Evolutionary conservation across 164 flowering plant species (phyloP).

Genomic region (Taxillus chinensis): DNA sequence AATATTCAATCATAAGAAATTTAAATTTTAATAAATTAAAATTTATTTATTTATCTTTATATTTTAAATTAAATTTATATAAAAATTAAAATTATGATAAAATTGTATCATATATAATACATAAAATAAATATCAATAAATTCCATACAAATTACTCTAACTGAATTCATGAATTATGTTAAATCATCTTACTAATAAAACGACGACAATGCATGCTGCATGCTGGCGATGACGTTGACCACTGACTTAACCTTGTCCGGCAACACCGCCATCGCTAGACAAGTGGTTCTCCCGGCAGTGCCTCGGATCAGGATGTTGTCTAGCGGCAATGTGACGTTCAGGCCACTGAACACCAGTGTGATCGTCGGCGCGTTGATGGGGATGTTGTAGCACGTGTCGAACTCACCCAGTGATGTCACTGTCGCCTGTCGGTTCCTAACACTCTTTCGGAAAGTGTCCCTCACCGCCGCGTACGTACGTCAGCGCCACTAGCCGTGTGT

Average conservation of each 20-base stretch:
- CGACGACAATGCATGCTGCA: too few species aligned
- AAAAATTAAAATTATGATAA: too few species aligned
- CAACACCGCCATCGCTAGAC: conserved; percentile 77
- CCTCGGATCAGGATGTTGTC: conserved; percentile 65
- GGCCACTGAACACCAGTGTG: conserved; percentile 52
- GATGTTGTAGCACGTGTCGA: conserved; percentile 67
- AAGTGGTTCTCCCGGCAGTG: conserved; percentile 40
- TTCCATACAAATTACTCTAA: too few species aligned
- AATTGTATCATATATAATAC: too few species aligned
- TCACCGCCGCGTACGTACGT: conserved; percentile 52
- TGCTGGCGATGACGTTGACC: conserved; percentile 76
- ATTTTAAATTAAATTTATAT: too few species aligned
- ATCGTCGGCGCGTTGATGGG: conserved; percentile 49
- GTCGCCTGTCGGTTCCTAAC: conserved; percentile 20
- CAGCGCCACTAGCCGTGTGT: conserved; percentile 37
- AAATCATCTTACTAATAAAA: too few species aligned
- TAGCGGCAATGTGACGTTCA: conserved; percentile 59
- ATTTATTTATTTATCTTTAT: too few species aligned
- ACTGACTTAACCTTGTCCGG: conserved; percentile 71
- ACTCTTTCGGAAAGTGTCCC: conserved; percentile 48
- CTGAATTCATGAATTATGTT: too few species aligned
- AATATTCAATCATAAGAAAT: too few species aligned
- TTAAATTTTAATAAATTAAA: too few species aligned
- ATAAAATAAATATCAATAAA: too few species aligned
- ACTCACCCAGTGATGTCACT: conserved; percentile 57